Conservation (phyloP, 73 alveolate species). For the Tetrahymena elliotti region DNA sequence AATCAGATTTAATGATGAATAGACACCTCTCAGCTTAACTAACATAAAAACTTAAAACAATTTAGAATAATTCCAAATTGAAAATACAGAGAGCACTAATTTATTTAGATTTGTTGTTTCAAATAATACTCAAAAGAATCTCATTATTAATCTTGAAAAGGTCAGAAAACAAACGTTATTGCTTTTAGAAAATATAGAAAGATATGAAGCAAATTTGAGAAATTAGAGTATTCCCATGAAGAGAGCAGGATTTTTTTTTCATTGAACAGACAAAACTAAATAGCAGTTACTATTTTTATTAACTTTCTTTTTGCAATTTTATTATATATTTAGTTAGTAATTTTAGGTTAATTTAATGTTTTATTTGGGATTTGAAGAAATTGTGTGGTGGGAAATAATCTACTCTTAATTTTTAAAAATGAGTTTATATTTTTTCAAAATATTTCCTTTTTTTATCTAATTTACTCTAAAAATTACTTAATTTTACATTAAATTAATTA, state of each 20-base stretch:
- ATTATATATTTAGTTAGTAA: no score
- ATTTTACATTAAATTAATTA: no score
- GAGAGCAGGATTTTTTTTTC: background rate
- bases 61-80: background rate
- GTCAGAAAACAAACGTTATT: background rate
- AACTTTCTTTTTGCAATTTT: no score
- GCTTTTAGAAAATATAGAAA: background rate
- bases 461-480: no score
- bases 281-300: no score
- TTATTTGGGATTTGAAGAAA: no score
- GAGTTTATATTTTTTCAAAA: no score
- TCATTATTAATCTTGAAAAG: background rate
- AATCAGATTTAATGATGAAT: background rate
- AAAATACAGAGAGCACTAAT: background rate
- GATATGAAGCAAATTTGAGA: background rate
- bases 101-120: background rate
- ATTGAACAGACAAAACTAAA: background rate
- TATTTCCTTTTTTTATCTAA: no score
- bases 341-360: no score
- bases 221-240: background rate
- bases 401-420: no score
- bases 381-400: no score
- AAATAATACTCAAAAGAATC: background rate
- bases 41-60: background rate
- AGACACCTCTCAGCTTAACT: background rate